Conservation (phyloP, 345 rosid genomes). For the Angophora floribunda region DNA sequence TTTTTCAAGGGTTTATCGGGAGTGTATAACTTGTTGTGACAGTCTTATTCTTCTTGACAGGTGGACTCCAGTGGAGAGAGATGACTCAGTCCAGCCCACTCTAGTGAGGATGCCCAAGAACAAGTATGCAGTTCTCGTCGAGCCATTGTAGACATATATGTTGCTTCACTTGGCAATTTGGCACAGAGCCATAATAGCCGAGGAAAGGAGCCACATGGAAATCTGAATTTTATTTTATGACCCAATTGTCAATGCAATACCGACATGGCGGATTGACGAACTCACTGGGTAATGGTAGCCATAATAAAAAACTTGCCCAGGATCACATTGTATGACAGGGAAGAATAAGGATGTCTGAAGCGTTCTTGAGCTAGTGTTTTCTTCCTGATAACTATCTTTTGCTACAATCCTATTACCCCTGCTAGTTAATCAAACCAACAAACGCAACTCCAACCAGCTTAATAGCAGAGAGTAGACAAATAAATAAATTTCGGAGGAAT, state of each 20-base stretch:
- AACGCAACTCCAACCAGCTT: not conserved
- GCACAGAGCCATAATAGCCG: not conserved
- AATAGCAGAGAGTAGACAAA: not conserved
- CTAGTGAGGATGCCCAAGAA: slow-evolving; percentile 58
- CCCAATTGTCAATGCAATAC: not conserved
- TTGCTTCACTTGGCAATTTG: not conserved
- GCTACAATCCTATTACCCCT: not conserved
- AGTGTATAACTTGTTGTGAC: not conserved
- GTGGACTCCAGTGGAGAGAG: slow-evolving; percentile 47
- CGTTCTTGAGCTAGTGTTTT: not conserved
- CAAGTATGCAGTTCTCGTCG: slow-evolving; percentile 34
- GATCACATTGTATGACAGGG: not conserved
- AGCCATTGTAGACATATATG: slow-evolving; percentile 12
- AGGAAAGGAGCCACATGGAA: not conserved
- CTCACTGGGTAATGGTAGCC: not conserved
- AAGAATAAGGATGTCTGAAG: not conserved
- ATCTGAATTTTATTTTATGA: not conserved
- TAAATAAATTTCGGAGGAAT: not conserved
- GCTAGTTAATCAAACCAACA: not conserved
- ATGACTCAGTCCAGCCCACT: slow-evolving; percentile 57
- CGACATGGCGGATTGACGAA: not conserved
- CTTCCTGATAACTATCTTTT: not conserved
- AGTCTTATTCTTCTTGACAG: slow-evolving; percentile 7
- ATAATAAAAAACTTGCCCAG: not conserved
- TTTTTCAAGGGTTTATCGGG: not conserved